Conservation (phyloP, 768 basidiomycete species). For the Obba rivulosa region DNA sequence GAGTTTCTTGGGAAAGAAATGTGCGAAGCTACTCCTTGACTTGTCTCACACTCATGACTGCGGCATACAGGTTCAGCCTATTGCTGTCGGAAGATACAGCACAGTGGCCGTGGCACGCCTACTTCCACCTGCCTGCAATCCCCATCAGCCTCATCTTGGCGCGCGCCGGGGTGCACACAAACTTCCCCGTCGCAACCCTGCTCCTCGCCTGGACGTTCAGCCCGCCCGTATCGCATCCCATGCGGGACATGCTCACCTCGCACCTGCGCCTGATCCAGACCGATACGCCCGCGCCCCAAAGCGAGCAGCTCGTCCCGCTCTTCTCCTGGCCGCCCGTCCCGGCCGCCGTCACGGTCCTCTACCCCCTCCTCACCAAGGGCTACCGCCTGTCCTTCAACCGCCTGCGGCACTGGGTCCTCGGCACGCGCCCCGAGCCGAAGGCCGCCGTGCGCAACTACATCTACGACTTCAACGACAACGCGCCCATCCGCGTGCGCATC, state of each 20-base stretch:
- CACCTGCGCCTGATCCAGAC: not conserved
- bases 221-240: conserved; percentile 13
- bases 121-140: conserved; percentile 67
- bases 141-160: conserved; percentile 64
- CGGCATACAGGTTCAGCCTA: conserved; percentile 55
- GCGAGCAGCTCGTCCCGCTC: conserved; percentile 5
- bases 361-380: conserved; percentile 20
- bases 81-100: conserved; percentile 63
- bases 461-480: conserved; percentile 19
- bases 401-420: conserved; percentile 20
- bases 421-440: conserved; percentile 6
- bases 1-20: conserved; percentile 66
- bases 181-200: conserved; percentile 26
- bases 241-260: not conserved
- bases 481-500: conserved; percentile 18
- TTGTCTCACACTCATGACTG: not conserved
- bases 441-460: conserved; percentile 15
- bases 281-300: not conserved
- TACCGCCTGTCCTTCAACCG: conserved; percentile 18
- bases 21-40: conserved; percentile 20
- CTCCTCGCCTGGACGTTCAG: conserved; percentile 26
- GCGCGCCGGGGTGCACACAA: conserved; percentile 30
- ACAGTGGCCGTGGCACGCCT: conserved; percentile 75
- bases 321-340: conserved; percentile 31
- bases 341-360: conserved; percentile 21